A percentile compares a stretch with the other conserved stretches of the same genome.
Conservation (phyloP, 805 yeast species). For the Jamesozyma hellenica region DNA sequence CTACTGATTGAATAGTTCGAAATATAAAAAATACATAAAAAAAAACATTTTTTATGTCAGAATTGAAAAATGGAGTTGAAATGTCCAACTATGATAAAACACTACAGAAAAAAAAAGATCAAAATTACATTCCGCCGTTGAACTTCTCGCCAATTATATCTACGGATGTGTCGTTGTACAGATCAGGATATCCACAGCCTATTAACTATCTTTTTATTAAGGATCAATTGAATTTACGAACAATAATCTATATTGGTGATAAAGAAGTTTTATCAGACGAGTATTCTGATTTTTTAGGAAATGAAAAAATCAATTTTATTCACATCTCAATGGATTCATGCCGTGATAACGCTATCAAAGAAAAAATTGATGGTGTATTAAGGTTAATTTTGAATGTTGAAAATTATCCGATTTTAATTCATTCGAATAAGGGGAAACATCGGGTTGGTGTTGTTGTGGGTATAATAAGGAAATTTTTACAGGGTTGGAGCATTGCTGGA, state of each 20-base stretch:
- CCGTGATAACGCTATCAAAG: constrained; percentile 61
- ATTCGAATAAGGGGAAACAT: constrained; percentile 96
- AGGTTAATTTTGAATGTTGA: constrained; percentile 47
- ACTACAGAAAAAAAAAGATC: not conserved
- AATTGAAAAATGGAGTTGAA: not conserved
- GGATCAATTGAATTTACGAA: constrained; percentile 52
- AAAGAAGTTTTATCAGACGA: constrained; percentile 44
- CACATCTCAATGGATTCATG: constrained; percentile 59
- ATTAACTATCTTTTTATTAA: constrained; percentile 71
- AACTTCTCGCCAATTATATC: constrained; percentile 68
- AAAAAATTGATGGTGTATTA: constrained; percentile 47
- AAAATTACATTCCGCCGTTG: constrained; percentile 70
- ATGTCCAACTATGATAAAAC: not conserved
- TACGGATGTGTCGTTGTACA: constrained; percentile 66
- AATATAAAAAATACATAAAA: too few relatives aligned
- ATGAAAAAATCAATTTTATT: constrained; percentile 44
- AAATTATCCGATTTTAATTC: constrained; percentile 81
- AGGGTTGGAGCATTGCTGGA: constrained; percentile 90
- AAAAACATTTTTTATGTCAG: too few relatives aligned
- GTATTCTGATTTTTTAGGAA: constrained; percentile 58
- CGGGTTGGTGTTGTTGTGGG: constrained; percentile 93
- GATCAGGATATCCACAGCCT: constrained; percentile 92
- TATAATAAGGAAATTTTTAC: constrained; percentile 69
- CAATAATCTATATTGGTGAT: constrained; percentile 79
- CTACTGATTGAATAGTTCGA: too few relatives aligned